These are phyloP conservation scores for Phragmites australis DNA, from an alignment of 176 grass and related monocot species.

Conservation along the genomic window DNA sequence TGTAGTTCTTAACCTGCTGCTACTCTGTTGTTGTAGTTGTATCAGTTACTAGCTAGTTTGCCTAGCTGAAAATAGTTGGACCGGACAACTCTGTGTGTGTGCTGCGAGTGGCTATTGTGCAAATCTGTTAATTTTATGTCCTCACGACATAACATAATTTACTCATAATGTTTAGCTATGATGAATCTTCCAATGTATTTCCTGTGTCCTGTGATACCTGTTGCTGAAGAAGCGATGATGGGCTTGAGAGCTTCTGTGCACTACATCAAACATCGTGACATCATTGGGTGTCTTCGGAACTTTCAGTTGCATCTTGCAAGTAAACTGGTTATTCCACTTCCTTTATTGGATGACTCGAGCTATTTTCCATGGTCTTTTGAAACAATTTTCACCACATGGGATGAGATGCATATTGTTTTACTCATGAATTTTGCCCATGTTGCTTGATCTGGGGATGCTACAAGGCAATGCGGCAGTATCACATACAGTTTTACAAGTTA, in stretches of 20 bases:
- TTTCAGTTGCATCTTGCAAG: not conserved
- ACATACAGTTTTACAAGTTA: too few species aligned
- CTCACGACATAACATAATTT: conserved; percentile 44
- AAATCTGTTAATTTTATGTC: conserved; percentile 47
- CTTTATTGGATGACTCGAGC: not conserved
- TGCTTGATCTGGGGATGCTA: not conserved
- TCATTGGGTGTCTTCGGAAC: not conserved
- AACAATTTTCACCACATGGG: not conserved
- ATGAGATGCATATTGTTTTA: too few species aligned
- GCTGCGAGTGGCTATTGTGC: conserved; percentile 38
- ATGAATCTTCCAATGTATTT: conserved; percentile 17
- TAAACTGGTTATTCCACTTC: not conserved
- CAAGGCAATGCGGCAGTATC: too few species aligned
- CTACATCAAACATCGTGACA: not conserved
- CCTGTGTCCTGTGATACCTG: not conserved
- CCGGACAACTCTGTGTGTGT: conserved; percentile 44
- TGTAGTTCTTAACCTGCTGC: conserved; percentile 45
- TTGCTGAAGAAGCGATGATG: not conserved
- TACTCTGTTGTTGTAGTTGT: conserved; percentile 29
- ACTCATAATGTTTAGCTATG: conserved; percentile 46
- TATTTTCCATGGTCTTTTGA: not conserved
- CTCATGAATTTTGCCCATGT: not conserved
- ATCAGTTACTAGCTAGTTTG: conserved; percentile 40
- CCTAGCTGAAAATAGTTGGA: conserved; percentile 49
- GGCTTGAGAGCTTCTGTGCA: not conserved